Evolutionary conservation across 352 stramenopile species (phyloP).

Genomic region (Globisporangium sylvaticum): DNA sequence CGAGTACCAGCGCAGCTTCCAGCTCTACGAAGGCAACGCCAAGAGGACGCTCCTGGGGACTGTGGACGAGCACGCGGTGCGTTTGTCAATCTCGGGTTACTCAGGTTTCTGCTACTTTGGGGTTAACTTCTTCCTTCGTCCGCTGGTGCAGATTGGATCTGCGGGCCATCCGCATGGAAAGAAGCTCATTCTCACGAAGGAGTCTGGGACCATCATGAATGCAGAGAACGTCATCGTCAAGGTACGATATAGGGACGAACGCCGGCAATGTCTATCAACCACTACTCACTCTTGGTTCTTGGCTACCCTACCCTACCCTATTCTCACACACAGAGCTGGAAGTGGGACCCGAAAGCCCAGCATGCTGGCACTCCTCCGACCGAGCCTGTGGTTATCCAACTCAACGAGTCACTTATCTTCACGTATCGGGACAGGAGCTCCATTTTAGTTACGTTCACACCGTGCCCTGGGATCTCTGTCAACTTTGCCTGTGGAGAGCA

Average conservation of each 20-base stretch:
- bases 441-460: conserved; percentile 68
- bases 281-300: background rate
- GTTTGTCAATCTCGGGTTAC: no score
- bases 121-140: background rate
- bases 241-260: conserved; percentile 17
- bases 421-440: conserved; percentile 57
- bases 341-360: conserved; percentile 62
- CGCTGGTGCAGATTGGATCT: conserved; percentile 40
- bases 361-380: conserved; percentile 51
- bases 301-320: background rate
- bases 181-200: conserved; percentile 67
- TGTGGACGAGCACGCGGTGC: conserved; percentile 67
- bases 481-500: conserved; percentile 70
- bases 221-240: conserved; percentile 49
- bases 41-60: conserved; percentile 52
- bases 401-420: conserved; percentile 73
- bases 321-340: conserved; percentile 35
- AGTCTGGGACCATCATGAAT: conserved; percentile 54
- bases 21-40: conserved; percentile 69
- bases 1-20: conserved; percentile 51
- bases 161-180: conserved; percentile 42
- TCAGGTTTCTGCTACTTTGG: no score
- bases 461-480: conserved; percentile 47
- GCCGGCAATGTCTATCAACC: background rate
- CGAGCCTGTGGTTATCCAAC: conserved; percentile 52